phyloP scores from a whole-genome alignment of 805 yeast genomes.

The Myxozyma kluyveri region DNA sequence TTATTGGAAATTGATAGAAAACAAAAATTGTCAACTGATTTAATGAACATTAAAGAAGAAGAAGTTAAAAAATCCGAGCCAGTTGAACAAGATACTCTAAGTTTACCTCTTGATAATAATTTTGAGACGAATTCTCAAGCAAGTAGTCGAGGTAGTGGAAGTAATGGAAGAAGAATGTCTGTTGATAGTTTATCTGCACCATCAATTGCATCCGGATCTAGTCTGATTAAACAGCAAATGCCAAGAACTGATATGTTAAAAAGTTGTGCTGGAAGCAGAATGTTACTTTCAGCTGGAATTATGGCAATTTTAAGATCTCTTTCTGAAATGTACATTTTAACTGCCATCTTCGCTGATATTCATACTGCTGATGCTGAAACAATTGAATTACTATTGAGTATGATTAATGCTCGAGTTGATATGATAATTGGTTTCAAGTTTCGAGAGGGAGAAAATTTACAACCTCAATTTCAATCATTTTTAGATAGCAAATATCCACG shows the following conservation, averaged over 20 bases:
- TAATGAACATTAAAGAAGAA: conserved; percentile 9
- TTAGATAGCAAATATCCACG: conserved; percentile 17
- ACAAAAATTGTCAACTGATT: conserved; percentile 1
- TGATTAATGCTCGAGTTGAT: conserved; percentile 20
- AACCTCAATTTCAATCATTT: conserved; percentile 8
- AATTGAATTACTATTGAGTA: conserved; percentile 16
- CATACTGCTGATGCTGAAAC: conserved; percentile 29
- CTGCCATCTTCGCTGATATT: conserved; percentile 23
- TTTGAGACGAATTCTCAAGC: neutral
- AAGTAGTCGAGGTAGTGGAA: neutral
- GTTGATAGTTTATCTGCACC: neutral
- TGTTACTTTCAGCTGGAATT: conserved; percentile 18
- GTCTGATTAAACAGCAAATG: neutral
- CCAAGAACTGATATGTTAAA: conserved; percentile 7
- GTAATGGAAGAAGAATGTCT: neutral
- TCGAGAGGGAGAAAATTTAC: conserved; percentile 12
- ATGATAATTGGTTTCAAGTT: conserved; percentile 22
- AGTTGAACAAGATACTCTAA: neutral
- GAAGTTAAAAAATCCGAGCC: conserved; percentile 1
- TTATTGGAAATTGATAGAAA: conserved; percentile 10
- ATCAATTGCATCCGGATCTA: neutral
- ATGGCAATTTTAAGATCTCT: conserved; percentile 16
- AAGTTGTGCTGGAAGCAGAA: conserved; percentile 21
- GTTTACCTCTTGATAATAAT: neutral
- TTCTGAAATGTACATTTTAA: conserved; percentile 20